These are phyloP conservation scores for Botrytis elliptica DNA, from an alignment of 2,329 filamentous ascomycete species.

Conservation along the genomic window DNA sequence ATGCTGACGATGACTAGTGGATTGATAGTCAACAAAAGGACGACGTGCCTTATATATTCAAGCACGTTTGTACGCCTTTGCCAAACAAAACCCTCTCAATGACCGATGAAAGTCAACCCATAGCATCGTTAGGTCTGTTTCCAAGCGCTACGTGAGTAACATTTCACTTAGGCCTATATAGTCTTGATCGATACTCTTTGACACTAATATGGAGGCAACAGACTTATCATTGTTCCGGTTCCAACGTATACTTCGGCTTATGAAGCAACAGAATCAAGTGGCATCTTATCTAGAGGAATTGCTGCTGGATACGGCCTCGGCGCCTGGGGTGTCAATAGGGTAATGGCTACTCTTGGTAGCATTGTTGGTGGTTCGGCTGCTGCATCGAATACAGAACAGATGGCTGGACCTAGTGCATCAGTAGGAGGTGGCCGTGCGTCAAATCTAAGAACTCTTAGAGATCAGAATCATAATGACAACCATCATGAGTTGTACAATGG, in stretches of 20 bases:
- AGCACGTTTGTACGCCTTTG: conserved; percentile 75
- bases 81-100: conserved; percentile 74
- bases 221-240: conserved; percentile 73
- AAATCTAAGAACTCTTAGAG: conserved; percentile 53
- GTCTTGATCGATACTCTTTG: background rate
- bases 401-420: conserved; percentile 12
- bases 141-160: conserved; percentile 65
- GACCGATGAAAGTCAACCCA: conserved; percentile 67
- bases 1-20: conserved; percentile 49
- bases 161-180: background rate
- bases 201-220: background rate
- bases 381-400: background rate
- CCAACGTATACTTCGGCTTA: conserved; percentile 61
- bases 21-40: conserved; percentile 65
- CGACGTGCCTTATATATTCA: conserved; percentile 73
- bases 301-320: conserved; percentile 41
- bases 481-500: conserved; percentile 84
- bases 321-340: conserved; percentile 44
- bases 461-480: conserved; percentile 53
- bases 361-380: conserved; percentile 37
- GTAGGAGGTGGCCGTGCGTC: conserved; percentile 38
- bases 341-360: conserved; percentile 45
- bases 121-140: conserved; percentile 68
- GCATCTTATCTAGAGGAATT: conserved; percentile 41
- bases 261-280: conserved; percentile 34